phyloP scores from a whole-genome alignment of 352 stramenopile genomes.

The Elongisporangium anandrum region DNA sequence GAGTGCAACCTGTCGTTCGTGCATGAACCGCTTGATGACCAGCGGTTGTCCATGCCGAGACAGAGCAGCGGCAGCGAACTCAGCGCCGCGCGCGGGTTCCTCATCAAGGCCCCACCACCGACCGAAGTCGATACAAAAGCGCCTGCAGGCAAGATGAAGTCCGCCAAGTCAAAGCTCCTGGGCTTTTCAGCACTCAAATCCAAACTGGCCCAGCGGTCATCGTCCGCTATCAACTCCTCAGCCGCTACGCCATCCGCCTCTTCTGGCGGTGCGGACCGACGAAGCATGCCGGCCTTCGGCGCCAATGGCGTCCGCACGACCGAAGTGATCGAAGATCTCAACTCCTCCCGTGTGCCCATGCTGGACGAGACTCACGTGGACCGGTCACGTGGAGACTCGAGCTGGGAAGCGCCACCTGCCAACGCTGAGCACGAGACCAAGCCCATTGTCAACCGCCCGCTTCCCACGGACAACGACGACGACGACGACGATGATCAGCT shows the following conservation, averaged over 20 bases:
- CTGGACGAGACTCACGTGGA: slow-evolving; percentile 27
- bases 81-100: background rate
- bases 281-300: background rate
- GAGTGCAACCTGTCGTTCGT: background rate
- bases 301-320: background rate
- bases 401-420: slow-evolving; percentile 21
- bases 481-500: slow-evolving; percentile 45
- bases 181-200: slow-evolving; percentile 12
- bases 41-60: background rate
- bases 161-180: slow-evolving; percentile 8
- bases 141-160: background rate
- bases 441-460: slow-evolving; percentile 13
- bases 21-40: background rate
- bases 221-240: background rate
- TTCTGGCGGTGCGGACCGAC: background rate
- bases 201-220: slow-evolving; percentile 1
- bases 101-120: background rate
- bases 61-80: background rate
- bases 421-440: slow-evolving; percentile 7
- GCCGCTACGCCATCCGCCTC: background rate
- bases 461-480: slow-evolving; percentile 25
- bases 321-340: background rate
- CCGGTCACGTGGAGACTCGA: slow-evolving; percentile 28
- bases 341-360: slow-evolving; percentile 14
- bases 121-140: background rate